Conservation (phyloP, 1,139 yeast genomes). For the Saccharomyces hybrid region DNA sequence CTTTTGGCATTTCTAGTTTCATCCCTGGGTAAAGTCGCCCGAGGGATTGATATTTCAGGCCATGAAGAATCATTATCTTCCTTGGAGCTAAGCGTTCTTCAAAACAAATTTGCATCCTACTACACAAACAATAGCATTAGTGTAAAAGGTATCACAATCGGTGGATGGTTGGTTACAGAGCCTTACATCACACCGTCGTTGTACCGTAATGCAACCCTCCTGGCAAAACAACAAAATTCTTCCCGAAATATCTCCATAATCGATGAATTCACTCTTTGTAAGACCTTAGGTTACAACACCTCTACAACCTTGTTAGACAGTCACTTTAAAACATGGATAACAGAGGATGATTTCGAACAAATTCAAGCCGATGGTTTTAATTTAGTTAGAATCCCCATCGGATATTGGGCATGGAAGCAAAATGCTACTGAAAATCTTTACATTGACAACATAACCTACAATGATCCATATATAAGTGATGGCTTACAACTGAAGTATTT, state of each 20-base stretch:
- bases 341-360: slow-evolving; percentile 44
- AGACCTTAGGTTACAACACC: slow-evolving; percentile 40
- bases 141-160: slow-evolving; percentile 45
- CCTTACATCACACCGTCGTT: slow-evolving; percentile 60
- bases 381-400: slow-evolving; percentile 57
- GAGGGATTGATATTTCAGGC: background rate
- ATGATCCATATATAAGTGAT: slow-evolving; percentile 54
- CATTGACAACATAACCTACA: slow-evolving; percentile 15
- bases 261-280: slow-evolving; percentile 51
- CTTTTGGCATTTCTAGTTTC: background rate
- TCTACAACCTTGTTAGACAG: slow-evolving; percentile 38
- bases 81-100: slow-evolving; percentile 2
- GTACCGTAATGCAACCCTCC: slow-evolving; percentile 23
- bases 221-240: background rate
- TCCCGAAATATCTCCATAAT: slow-evolving; percentile 38
- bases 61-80: background rate
- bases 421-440: slow-evolving; percentile 26
- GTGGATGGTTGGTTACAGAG: slow-evolving; percentile 62
- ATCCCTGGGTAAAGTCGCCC: background rate
- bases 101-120: slow-evolving; percentile 10
- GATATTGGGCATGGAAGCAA: slow-evolving; percentile 57
- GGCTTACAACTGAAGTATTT: slow-evolving; percentile 43
- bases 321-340: slow-evolving; percentile 51
- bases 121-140: slow-evolving; percentile 2
- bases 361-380: slow-evolving; percentile 48